Evolutionary conservation across 306 rosid genomes (phyloP).

Genomic region (Rosa lucieae): DNA sequence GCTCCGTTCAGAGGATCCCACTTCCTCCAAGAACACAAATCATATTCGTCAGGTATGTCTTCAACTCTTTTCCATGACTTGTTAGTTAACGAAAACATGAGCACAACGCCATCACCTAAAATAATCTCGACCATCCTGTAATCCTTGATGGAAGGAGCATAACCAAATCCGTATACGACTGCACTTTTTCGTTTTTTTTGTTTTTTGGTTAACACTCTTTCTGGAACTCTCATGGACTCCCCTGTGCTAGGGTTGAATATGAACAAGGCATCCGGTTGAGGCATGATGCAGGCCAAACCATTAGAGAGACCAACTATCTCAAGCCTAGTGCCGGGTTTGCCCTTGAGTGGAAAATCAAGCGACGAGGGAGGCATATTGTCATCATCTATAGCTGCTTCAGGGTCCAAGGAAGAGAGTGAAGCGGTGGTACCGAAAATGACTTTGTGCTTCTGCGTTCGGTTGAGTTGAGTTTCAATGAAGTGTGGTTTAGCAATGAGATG

Average conservation of each 20-base stretch:
- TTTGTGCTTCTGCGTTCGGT: neutral
- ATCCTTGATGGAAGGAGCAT: constrained; percentile 3
- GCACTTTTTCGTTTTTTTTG: no score
- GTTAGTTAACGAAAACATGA: constrained; percentile 2
- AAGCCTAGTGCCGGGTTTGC: neutral
- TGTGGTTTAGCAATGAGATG: neutral
- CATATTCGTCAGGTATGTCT: neutral
- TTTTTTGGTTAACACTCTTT: no score
- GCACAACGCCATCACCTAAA: neutral
- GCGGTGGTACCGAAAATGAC: neutral
- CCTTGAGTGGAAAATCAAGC: constrained; percentile 18
- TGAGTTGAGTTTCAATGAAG: constrained; percentile 3
- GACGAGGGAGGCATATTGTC: neutral
- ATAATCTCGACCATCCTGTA: constrained; percentile 1
- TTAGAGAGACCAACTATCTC: neutral
- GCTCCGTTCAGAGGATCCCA: neutral
- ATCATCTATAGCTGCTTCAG: neutral
- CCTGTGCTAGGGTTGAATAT: constrained; percentile 15
- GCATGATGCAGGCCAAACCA: constrained; percentile 23
- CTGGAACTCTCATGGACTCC: constrained; percentile 8
- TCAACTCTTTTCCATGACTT: constrained; percentile 7
- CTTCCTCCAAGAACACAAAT: neutral
- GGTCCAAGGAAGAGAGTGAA: constrained; percentile 1
- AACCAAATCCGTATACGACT: constrained; percentile 1
- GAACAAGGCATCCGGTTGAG: neutral